A percentile compares a stretch with the other conserved stretches of the same genome.
Conservation (phyloP, 2,329 filamentous ascomycete species). For the Claviceps humidiphila region DNA sequence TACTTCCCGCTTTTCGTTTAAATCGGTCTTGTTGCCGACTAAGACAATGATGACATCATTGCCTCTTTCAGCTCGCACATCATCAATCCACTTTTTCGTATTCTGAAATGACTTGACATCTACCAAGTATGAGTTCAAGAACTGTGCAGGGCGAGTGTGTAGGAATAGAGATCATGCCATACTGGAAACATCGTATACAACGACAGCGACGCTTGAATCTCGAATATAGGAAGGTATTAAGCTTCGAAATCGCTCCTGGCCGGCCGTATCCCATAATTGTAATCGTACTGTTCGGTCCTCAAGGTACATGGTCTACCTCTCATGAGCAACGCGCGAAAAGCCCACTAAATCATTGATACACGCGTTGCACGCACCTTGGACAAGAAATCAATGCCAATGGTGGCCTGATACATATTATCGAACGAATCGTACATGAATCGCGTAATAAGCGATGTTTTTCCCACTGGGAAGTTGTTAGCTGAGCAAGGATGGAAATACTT, state of each 20-base stretch:
- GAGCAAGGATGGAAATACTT: not conserved
- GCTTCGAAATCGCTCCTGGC: conserved; percentile 93
- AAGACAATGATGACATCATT: conserved; percentile 98
- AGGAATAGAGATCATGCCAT: conserved; percentile 10
- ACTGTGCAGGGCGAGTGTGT: conserved; percentile 4
- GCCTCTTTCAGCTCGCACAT: conserved; percentile 88
- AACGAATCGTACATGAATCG: conserved; percentile 99
- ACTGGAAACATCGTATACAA: conserved; percentile 97
- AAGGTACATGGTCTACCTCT: conserved; percentile 78
- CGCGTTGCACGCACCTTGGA: conserved; percentile 67
- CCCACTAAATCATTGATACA: not conserved
- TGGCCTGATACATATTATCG: conserved; percentile 99
- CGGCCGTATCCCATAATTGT: conserved; percentile 96
- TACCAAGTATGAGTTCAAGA: conserved; percentile 17
- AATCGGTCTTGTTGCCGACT: conserved; percentile 97
- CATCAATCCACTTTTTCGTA: conserved; percentile 98
- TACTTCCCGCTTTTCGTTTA: conserved; percentile 96
- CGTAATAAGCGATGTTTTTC: conserved; percentile 96
- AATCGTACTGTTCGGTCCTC: conserved; percentile 95
- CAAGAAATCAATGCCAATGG: conserved; percentile 97
- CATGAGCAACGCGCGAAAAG: conserved; percentile 1
- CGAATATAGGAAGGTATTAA: conserved; percentile 97
- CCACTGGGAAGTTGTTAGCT: conserved; percentile 47
- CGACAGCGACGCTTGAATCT: conserved; percentile 93
- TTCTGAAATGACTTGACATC: conserved; percentile 96